These are phyloP conservation scores for Gossypium bickii DNA, from an alignment of 345 rosid genomes.

Conservation along the genomic window DNA sequence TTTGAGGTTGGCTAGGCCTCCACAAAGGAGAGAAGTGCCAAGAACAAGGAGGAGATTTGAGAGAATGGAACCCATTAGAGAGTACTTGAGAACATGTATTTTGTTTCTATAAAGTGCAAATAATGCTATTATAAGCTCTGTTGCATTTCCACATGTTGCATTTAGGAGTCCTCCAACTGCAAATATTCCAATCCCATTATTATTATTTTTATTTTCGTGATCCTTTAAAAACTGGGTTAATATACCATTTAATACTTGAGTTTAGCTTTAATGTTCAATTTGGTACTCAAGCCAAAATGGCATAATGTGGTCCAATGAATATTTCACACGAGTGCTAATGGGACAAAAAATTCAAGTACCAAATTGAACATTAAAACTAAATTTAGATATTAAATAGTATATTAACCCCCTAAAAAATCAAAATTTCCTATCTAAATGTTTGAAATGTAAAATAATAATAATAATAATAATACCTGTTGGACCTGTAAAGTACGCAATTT, in stretches of 20 bases:
- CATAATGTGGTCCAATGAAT: too few species aligned
- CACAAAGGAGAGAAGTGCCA: conserved; percentile 74
- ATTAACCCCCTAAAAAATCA: too few species aligned
- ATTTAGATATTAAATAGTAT: too few species aligned
- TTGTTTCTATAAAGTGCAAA: conserved; percentile 68
- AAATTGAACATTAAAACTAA: too few species aligned
- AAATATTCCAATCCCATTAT: not conserved
- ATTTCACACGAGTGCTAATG: too few species aligned
- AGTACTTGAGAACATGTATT: conserved; percentile 69
- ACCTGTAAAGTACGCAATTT: conserved; percentile 82
- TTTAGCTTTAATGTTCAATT: too few species aligned
- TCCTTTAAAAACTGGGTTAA: not conserved
- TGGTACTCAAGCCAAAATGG: too few species aligned
- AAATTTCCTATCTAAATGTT: too few species aligned
- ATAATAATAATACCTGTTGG: conserved; percentile 64
- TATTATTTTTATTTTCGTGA: not conserved
- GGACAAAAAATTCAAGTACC: too few species aligned
- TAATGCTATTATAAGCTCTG: conserved; percentile 84
- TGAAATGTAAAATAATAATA: too few species aligned
- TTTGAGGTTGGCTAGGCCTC: conserved; percentile 76
- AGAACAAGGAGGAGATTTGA: conserved; percentile 90
- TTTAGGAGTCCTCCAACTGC: conserved; percentile 86
- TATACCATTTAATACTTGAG: too few species aligned
- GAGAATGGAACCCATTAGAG: conserved; percentile 80
- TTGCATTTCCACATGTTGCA: conserved; percentile 94